Evolutionary conservation across 306 rosid species (phyloP), one percentile per base, ranked within the genome.

Genomic region (Quercus dentata): DNA sequence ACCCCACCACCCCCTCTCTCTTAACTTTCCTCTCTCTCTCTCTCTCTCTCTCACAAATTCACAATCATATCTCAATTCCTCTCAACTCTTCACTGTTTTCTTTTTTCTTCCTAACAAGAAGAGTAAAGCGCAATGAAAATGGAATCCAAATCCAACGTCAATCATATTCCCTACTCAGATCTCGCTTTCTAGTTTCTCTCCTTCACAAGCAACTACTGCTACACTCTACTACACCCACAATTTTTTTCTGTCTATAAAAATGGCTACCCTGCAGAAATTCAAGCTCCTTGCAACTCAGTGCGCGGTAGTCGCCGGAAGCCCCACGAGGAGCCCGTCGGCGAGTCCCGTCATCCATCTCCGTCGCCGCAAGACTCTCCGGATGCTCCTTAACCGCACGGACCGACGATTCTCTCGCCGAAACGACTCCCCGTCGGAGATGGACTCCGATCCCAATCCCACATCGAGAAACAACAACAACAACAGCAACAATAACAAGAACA

Each of bases 301-400:
- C 74, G 89, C 96, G 68, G 89, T 92, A 62, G 89, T 92, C 76
- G 88, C 97, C 76, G 85, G 81, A 51, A 90, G 97, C 73, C 92
- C 96, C 19, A 81, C 96, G 0, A 83, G 80, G 2, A 93, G 97
- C 85, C 97, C 94, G 2, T 74, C 90, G 14, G 85, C 90, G 6
- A 91, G 97, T 74, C 97, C 97, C 1, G 94, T 92, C 41, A 84
- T 94, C 83, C 97, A 89, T 54, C 90, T 94, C 80, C 98, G 98
- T 86, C 92, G 92, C 55, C 94, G 90, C 31, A 88, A 86, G 59
- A 93, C 97, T 15, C 88, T 93, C 23, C 82, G 94, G 13, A 91
- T 89, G 92, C 87, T 93, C 75, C 94, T 91, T 80, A 69, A 74
- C 69, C 92, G 92, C 17, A 76, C 85, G 54, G 89, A 92, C 73